Evolutionary conservation across 1,139 yeast species (phyloP), one percentile per base, ranked within the genome.

Genomic region (Saccharomyces hybrid): DNA sequence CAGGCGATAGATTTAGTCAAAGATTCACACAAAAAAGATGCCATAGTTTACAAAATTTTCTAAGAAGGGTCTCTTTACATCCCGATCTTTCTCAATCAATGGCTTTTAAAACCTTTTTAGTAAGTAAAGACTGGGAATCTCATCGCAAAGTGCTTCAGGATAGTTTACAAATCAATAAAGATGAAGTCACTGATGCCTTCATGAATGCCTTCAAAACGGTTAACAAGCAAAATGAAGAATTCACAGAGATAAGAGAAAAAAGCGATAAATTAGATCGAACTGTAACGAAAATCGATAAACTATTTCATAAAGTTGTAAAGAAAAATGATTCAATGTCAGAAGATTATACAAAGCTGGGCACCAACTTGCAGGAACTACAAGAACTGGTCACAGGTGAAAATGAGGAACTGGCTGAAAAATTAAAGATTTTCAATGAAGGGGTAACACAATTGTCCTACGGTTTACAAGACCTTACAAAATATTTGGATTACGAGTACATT

Each of bases 161-260:
- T 49, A 52, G 57, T 11, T 20, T 38, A 8, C 44, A 38, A 9
- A 3, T 13, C 1, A 61, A 59, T 27, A 66, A 64, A 53, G 76
- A 73, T 32, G 76, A 73, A 42, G 69, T 73, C n/a, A 84, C 96
- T 0, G 99, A 93, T 66, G 85, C 88, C 1, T 83, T 93, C 44
- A 85, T 93, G 85, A 93, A 93, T 67, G 96, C 96, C 29, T 87
- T 93, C 64, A 85, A 95, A 53, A 84, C 90, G 14, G 82, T 89
- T 6, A 84, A 84, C 63, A 77, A 82, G 38, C 95, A 86, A 55
- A 83, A 81, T 61, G 84, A 85, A 59, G 96, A 89, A 60, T 88
- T 91, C 61, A 75, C 84, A 55, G 96, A 88, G 62, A 89, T 91
- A 38, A 84, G 83, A 64, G 96, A 88, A 61, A 82, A 87, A 62